phyloP scores from a whole-genome alignment of 768 basidiomycete genomes.

The Sarcodon sp. region DNA sequence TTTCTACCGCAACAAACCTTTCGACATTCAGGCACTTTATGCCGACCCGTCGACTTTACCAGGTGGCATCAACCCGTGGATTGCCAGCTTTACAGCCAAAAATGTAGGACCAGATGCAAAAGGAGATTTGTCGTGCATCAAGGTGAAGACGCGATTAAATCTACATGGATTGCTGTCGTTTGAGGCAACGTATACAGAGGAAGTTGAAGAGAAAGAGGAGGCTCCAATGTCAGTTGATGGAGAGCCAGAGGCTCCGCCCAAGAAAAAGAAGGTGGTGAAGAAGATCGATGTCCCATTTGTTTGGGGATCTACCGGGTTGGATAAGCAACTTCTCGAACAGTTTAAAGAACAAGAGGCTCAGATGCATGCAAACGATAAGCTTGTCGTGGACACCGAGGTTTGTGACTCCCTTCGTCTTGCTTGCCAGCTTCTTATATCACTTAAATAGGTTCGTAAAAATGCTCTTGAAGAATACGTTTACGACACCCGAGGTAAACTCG shows the following conservation, averaged over 20 bases:
- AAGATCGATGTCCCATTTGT: conserved; percentile 77
- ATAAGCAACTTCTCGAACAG: conserved; percentile 47
- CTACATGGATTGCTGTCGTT: conserved; percentile 80
- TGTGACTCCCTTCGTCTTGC: conserved; percentile 11
- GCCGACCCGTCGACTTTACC: conserved; percentile 63
- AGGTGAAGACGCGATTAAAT: conserved; percentile 86
- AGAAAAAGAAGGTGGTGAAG: conserved; percentile 79
- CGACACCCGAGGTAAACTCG: conserved; percentile 87
- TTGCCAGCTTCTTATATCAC: not conserved
- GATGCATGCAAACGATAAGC: conserved; percentile 88
- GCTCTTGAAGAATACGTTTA: conserved; percentile 98
- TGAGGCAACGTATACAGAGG: conserved; percentile 77
- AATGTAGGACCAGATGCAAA: conserved; percentile 53
- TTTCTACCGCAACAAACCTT: conserved; percentile 82
- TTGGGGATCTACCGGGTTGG: conserved; percentile 49
- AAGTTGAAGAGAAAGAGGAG: conserved; percentile 69
- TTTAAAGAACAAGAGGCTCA: conserved; percentile 73
- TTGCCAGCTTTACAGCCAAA: conserved; percentile 75
- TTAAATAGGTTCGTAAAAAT: conserved; percentile 82
- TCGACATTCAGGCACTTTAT: conserved; percentile 82
- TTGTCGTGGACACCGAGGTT: conserved; percentile 96
- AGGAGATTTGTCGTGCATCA: conserved; percentile 72
- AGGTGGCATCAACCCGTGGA: conserved; percentile 72
- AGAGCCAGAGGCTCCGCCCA: conserved; percentile 31
- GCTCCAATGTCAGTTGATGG: conserved; percentile 48